Percentiles rank a stretch among this genome's conserved stretches.
phyloP scores from a whole-genome alignment of 345 rosid species.

The Brassica nigra region DNA sequence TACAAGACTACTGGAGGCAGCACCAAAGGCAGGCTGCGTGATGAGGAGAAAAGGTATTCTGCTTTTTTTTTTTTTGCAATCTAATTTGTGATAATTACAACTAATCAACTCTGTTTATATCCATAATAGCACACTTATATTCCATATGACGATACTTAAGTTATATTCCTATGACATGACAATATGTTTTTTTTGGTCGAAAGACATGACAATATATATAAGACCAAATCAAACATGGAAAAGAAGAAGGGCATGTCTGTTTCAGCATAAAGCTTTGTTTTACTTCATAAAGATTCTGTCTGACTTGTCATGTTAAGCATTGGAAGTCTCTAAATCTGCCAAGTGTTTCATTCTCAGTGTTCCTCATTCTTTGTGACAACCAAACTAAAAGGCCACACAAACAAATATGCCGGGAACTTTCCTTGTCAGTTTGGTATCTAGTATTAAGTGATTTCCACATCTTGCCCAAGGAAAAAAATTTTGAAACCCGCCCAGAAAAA shows the following conservation, averaged over 20 bases:
- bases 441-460: constrained; percentile 8
- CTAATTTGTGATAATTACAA: constrained; percentile 3
- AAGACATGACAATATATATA: not conserved
- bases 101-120: constrained; percentile 21
- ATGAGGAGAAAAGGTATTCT: constrained; percentile 48
- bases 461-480: constrained; percentile 2
- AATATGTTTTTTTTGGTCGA: not conserved
- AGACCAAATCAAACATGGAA: not conserved
- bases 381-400: not conserved
- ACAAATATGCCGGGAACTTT: constrained; percentile 18
- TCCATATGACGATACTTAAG: constrained; percentile 23
- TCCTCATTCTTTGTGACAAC: not conserved
- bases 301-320: constrained; percentile 28
- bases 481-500: not conserved
- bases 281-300: not conserved
- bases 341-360: constrained; percentile 36
- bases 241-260: constrained; percentile 12
- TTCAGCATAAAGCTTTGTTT: constrained; percentile 34
- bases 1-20: constrained; percentile 53
- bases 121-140: constrained; percentile 7
- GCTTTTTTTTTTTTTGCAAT: not conserved
- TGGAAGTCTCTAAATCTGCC: constrained; percentile 28
- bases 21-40: constrained; percentile 40
- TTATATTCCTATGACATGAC: not conserved
- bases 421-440: constrained; percentile 10